Base-by-base conservation (phyloP, 176 grass and related monocot species). In the Carex parvula region DNA sequence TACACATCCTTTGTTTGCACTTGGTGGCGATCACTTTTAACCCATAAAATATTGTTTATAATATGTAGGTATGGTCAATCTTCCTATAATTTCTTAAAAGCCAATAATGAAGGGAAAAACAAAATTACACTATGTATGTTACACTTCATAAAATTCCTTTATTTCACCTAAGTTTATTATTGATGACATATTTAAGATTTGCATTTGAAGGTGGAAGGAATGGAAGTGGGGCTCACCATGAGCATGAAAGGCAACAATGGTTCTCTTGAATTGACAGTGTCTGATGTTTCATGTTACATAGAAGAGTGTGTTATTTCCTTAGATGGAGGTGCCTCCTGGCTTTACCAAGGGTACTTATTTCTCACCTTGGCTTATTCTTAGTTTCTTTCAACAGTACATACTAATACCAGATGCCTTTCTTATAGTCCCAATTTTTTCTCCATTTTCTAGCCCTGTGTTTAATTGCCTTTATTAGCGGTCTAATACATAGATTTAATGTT, bases 281-380 rank as follows among this genome's bases (percentile, higher is more conserved):
- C 35, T 0, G 86, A 93, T 50, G 91, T 91, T 90, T 92, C 91
- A 24, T 98, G 96, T 75, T 87, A 89, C 57, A 89, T 98, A 79
- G 84, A 98, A 63, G 87, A 98, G 68, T 84, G 92, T 46, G 54
- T 88, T 44, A 93, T 98, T 84, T 91, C 91, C 56, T 84, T 98
- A 80, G 87, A 90, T 92, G 92, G 96, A 87, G 96, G 96, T 83
- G 93, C 95, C 39, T 98, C 95, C 89, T 98, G 95, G 95, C 88
- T 98, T 87, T 98, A 98, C 89, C 95, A 98, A 90, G 95, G 95
- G 95, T 98, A 93, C 69, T 87, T 0, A 70, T 86, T 84, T 58
- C 56, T 64, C 75, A 30, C 21, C 48, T 77, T 56, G 22, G 29
- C 50, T 77, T 52, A 44, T 73, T 76, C 68, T 32, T 70, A 20